Evolutionary conservation across 208 protist genomes (phyloP).

Genomic region (Leishmania major): DNA sequence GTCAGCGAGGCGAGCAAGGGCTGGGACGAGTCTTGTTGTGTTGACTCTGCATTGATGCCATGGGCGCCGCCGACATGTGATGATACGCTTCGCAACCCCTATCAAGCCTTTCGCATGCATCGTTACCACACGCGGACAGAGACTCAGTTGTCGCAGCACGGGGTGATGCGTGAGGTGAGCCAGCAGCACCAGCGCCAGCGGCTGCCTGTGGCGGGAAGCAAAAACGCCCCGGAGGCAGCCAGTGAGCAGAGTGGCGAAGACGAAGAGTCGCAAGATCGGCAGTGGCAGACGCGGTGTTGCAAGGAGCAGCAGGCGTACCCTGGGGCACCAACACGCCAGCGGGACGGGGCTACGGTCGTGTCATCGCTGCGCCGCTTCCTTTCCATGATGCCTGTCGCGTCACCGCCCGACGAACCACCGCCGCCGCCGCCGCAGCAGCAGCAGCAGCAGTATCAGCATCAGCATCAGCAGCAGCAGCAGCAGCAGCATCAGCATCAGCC

Average conservation of each 20-base stretch:
- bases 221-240: not conserved
- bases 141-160: not conserved
- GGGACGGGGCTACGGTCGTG: conserved; percentile 9
- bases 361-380: conserved; percentile 12
- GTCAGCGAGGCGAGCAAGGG: conserved; percentile 2
- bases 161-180: not conserved
- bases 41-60: not conserved
- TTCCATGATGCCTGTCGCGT: not conserved
- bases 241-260: not conserved
- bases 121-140: not conserved
- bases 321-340: not conserved
- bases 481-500: not conserved
- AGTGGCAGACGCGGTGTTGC: not conserved
- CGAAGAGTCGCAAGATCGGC: not conserved
- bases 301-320: not conserved
- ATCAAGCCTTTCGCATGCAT: conserved; percentile 1
- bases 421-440: not conserved
- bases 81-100: not conserved
- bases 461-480: not conserved
- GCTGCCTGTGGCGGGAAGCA: not conserved
- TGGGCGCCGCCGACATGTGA: not conserved
- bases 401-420: not conserved
- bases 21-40: not conserved
- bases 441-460: not conserved
- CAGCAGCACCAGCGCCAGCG: conserved; percentile 1